Percentiles rank a stretch among this genome's conserved stretches.
Conservation (phyloP, 441 rosid genomes). For the Erysimum pusillum region DNA sequence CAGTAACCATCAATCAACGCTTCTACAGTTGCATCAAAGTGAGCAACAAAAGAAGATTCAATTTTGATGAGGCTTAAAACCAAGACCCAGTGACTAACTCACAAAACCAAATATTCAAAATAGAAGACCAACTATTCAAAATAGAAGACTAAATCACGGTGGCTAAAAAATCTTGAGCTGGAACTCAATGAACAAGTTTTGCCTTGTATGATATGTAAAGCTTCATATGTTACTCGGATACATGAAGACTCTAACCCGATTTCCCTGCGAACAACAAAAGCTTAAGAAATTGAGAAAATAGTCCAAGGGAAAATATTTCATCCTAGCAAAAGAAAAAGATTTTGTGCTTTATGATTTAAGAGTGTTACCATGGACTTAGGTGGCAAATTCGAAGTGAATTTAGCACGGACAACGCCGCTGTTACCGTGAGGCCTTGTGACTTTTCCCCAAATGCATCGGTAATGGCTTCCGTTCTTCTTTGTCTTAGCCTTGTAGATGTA, state of each 20-base stretch:
- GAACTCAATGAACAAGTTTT: background rate
- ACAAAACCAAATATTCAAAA: conserved; percentile 2
- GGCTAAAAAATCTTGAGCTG: background rate
- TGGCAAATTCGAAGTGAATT: conserved; percentile 87
- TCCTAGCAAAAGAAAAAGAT: background rate
- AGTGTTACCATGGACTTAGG: conserved; percentile 84
- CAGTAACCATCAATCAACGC: conserved; percentile 9
- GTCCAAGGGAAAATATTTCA: background rate
- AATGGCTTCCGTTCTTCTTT: conserved; percentile 79
- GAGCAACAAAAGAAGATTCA: background rate
- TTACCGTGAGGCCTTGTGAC: conserved; percentile 89
- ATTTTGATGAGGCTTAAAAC: background rate
- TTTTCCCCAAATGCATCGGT: conserved; percentile 96
- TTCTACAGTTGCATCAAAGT: background rate
- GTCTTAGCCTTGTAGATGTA: conserved; percentile 91
- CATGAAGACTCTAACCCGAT: conserved; percentile 81
- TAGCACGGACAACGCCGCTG: conserved; percentile 87
- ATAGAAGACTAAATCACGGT: background rate
- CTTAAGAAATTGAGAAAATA: background rate
- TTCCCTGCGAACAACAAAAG: conserved; percentile 55
- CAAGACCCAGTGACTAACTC: background rate
- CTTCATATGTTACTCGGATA: conserved; percentile 84
- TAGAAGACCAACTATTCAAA: background rate
- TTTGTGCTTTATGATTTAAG: background rate
- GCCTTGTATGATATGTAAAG: background rate